Base-by-base conservation (phyloP, 202 grass and related monocot genomes). In the Schoenoplectus triqueter region DNA sequence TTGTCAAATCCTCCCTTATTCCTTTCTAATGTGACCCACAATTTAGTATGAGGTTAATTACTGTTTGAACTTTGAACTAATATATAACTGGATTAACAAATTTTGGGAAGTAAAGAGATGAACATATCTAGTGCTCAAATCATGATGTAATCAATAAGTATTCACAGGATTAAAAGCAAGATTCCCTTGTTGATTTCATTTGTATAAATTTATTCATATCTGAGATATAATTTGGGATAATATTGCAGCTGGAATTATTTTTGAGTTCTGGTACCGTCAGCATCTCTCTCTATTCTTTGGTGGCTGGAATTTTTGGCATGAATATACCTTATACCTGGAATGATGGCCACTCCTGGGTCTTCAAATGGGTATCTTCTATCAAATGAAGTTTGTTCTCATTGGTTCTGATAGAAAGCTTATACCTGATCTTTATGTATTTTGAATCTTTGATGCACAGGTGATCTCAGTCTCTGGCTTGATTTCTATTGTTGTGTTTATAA, bases 311-410 rank as follows among this genome's bases (percentile, higher is more conserved):
- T 63, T 98, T 98, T 82, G 95, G 95, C 77, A 98, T 98, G 96
- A 98, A 98, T 79, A 94, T 95, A 76, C 96, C 96, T 9, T 98
- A 92, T 82, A 86, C 96, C n/a, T 98, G 96, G 96, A 98, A 98
- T 44, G 48, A 89, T 1, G 15, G 11, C 88, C 87, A 95, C 80
- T 90, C 89, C 78, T 90, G 90, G 10, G 0, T 95, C 56, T 95
- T 91, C 86, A 94, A 92, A 87, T 95, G 93, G 91, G 93, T 98
- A 92, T 86, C 5, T 79, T 70, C 44, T 63, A 62, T 82, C 15
- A 50, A 78, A 83, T 83, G 21, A 83, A 83, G 10, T 70, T 59
- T n/a, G 18, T 78, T 18, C 39, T 78, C 14, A 61, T 10, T 61
- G 54, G 31, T 59, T 77, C 1, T 77, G 64, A 78, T 21, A 10